phyloP scores from a whole-genome alignment of 2,329 filamentous ascomycete genomes.

The Trichoderma cornu-damae region DNA sequence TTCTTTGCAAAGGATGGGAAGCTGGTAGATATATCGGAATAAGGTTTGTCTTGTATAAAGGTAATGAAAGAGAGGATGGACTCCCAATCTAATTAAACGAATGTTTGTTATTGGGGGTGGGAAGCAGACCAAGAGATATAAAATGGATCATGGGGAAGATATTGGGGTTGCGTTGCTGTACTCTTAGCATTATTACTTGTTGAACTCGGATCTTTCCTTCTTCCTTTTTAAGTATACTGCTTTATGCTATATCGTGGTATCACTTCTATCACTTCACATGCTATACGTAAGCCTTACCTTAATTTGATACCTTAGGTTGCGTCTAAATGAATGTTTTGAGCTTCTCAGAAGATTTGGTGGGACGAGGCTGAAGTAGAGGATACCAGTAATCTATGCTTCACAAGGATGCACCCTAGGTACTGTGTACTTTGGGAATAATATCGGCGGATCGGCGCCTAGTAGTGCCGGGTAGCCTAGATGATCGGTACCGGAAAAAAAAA shows the following conservation, averaged over 20 bases:
- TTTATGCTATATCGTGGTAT: neutral
- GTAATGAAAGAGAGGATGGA: conserved; percentile 13
- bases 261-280: neutral
- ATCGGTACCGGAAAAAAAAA: conserved; percentile 10
- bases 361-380: neutral
- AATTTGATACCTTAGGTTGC: too few relatives aligned
- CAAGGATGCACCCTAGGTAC: neutral
- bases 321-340: too few relatives aligned
- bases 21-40: neutral
- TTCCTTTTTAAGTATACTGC: neutral
- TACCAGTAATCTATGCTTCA: neutral
- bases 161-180: conserved; percentile 12
- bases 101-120: neutral
- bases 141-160: conserved; percentile 9
- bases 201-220: neutral
- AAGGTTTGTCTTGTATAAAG: conserved; percentile 10
- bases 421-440: neutral
- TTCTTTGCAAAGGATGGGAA: neutral
- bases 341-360: too few relatives aligned
- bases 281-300: neutral
- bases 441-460: conserved; percentile 14
- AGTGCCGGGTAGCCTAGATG: conserved; percentile 7
- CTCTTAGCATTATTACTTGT: conserved; percentile 14
- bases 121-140: neutral
- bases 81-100: conserved; percentile 3